Base-by-base conservation (phyloP, 2,329 filamentous ascomycete species). In the Penicillium sp. region DNA sequence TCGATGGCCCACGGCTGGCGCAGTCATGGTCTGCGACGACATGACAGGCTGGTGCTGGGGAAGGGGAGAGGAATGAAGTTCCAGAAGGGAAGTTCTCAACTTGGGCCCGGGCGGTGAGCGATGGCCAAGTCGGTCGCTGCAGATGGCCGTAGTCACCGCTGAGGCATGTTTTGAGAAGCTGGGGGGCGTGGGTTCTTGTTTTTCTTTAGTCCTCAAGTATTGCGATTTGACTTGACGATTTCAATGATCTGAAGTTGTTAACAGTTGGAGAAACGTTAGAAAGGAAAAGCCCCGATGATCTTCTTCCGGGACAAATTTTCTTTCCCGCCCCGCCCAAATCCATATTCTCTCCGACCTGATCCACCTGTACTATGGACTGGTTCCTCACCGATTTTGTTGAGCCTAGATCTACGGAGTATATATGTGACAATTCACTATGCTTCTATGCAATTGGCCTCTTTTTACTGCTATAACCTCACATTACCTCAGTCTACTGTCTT, bases 11-110 rank as follows among this genome's bases (percentile, higher is more conserved):
- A 77, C 69, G 67, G 74, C 71, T 71, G 75, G 74, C 73, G 75
- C 74, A 69, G 73, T 75, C 74, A 77, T 75, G 72, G 74, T 75
- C 73, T 75, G 74, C 69, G 74, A 76, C 71, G 74, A 76, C 74
- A 76, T 75, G 72, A 71, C 71, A 74, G 67, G 67, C 53, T 55
- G 53, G 33, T 55, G 51, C 69, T 68, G 63, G 53, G 51, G 61
- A 60, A 56, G 49, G 49, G 61, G 60, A 58, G 59, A 53, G 59
- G 49, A 59, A 59, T 59, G 60, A 65, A 58, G 57, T 53, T 53
- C 51, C 47, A 55, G 63, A 63, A 63, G 62, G 64, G 64, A 64
- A 63, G 60, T 64, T 66, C 63, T 64, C 61, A 54, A 50, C 59
- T 55, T 56, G 53, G 50, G 50, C 36, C 57, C 59, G 62, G 63